A percentile compares a stretch with the other conserved stretches of the same genome.
Evolutionary conservation across 176 grass and related monocot species (phyloP).

Genomic region (Avena eriantha): DNA sequence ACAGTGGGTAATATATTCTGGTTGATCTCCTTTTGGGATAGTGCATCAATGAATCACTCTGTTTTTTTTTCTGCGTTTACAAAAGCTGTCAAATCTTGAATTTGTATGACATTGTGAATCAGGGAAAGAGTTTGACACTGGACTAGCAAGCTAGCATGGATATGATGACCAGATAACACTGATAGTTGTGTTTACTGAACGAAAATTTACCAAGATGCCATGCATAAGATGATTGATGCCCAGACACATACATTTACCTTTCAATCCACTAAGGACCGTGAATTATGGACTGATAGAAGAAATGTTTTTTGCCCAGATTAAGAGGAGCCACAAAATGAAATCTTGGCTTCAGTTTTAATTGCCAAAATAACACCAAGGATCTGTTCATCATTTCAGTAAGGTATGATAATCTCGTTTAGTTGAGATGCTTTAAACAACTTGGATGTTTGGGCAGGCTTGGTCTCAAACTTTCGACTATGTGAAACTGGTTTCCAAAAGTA

Average conservation of each 20-base stretch:
- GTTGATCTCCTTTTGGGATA: neutral
- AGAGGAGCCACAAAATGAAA: conserved; percentile 1
- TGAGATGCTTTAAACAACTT: too few species aligned
- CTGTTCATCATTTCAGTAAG: neutral
- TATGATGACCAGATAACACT: neutral
- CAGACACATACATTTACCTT: neutral
- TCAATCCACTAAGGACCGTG: neutral
- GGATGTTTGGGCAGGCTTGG: neutral
- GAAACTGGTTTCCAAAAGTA: neutral
- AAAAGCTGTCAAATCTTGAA: neutral
- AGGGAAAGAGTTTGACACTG: neutral
- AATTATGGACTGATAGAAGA: conserved; percentile 11
- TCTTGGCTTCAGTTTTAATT: conserved; percentile 10
- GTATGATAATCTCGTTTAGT: neutral
- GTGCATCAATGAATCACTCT: conserved; percentile 8
- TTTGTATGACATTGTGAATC: neutral
- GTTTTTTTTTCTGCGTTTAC: neutral
- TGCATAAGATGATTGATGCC: neutral
- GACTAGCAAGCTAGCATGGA: conserved; percentile 1
- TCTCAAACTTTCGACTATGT: neutral
- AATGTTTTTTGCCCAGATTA: neutral
- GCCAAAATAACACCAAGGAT: conserved; percentile 4
- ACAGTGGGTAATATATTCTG: neutral
- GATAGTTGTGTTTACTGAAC: neutral
- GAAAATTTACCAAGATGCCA: neutral